A percentile compares a stretch with the other conserved stretches of the same genome.
Conservation (phyloP, 495 filamentous ascomycete species). For the Lasiosphaeris hirsuta region DNA sequence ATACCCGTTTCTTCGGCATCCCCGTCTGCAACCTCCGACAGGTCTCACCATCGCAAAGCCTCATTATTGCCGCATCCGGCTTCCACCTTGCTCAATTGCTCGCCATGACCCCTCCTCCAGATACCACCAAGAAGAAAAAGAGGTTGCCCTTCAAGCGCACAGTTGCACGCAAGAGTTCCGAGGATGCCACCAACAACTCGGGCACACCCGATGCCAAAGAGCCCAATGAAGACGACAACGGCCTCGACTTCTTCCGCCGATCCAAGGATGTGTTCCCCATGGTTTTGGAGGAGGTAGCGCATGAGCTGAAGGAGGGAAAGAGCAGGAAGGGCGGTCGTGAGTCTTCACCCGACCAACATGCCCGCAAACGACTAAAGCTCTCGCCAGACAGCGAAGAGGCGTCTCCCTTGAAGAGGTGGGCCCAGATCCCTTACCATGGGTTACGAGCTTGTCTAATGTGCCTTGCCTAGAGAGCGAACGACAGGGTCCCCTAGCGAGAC, state of each 20-base stretch:
- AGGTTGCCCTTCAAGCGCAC: slow-evolving; percentile 67
- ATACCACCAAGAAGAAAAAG: slow-evolving; percentile 42
- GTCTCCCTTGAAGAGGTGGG: too few relatives aligned
- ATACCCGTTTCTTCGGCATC: too few relatives aligned
- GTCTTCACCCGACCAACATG: slow-evolving; percentile 1
- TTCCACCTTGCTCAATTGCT: too few relatives aligned
- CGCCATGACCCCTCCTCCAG: background rate
- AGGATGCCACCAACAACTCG: slow-evolving; percentile 8
- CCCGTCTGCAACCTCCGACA: too few relatives aligned
- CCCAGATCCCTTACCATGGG: too few relatives aligned
- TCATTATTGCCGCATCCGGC: background rate
- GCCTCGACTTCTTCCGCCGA: slow-evolving; percentile 62
- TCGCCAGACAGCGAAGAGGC: slow-evolving; percentile 2
- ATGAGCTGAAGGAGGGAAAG: slow-evolving; percentile 30
- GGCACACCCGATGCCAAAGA: background rate
- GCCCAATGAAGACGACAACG: slow-evolving; percentile 35
- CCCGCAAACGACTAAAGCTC: slow-evolving; percentile 20
- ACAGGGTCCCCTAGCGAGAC: too few relatives aligned
- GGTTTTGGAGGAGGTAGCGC: slow-evolving; percentile 54
- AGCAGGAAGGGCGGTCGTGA: slow-evolving; percentile 21
- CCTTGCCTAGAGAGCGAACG: too few relatives aligned
- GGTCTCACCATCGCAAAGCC: background rate
- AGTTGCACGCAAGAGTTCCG: slow-evolving; percentile 38
- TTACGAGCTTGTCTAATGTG: too few relatives aligned
- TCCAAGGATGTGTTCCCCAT: slow-evolving; percentile 61